A percentile compares a stretch with the other conserved stretches of the same genome.
These are phyloP conservation scores for Smallanthus sonchifolius DNA, from an alignment of 129 eudicot genomes.

Conservation along the genomic window DNA sequence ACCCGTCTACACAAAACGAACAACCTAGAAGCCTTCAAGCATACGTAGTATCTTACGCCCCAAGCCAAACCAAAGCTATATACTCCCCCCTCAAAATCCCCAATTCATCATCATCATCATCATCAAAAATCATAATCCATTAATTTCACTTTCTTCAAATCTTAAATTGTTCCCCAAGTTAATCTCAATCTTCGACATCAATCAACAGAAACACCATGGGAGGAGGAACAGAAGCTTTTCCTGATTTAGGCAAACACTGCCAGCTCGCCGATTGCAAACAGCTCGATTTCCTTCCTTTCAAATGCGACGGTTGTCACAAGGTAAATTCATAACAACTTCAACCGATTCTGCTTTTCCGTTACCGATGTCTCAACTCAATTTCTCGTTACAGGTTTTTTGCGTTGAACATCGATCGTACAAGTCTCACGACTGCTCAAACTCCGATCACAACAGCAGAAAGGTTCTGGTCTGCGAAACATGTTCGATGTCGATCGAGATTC, in stretches of 20 bases:
- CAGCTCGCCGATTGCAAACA: conserved; percentile 65
- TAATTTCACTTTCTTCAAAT: conserved; percentile 4
- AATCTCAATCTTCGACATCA: neutral
- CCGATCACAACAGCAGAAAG: conserved; percentile 70
- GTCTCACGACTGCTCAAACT: conserved; percentile 68
- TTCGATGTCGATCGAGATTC: conserved; percentile 76
- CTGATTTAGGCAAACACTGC: conserved; percentile 78
- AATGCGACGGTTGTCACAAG: conserved; percentile 67
- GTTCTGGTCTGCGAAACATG: conserved; percentile 74
- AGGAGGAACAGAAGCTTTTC: conserved; percentile 94
- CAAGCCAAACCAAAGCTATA: conserved; percentile 41
- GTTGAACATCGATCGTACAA: conserved; percentile 72
- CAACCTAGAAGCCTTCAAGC: conserved; percentile 26
- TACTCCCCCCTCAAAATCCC: neutral
- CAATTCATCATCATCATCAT: neutral
- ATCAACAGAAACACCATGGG: conserved; percentile 35
- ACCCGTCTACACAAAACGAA: conserved; percentile 16
- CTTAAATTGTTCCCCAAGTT: conserved; percentile 15
- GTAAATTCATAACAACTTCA: conserved; percentile 24
- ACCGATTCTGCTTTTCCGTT: neutral
- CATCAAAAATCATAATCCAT: neutral
- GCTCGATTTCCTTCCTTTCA: conserved; percentile 92
- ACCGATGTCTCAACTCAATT: neutral
- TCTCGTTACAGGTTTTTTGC: conserved; percentile 60
- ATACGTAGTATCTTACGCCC: conserved; percentile 37